These are phyloP conservation scores for Tarenaya hassleriana DNA, from an alignment of 345 rosid genomes.

Conservation along the genomic window DNA sequence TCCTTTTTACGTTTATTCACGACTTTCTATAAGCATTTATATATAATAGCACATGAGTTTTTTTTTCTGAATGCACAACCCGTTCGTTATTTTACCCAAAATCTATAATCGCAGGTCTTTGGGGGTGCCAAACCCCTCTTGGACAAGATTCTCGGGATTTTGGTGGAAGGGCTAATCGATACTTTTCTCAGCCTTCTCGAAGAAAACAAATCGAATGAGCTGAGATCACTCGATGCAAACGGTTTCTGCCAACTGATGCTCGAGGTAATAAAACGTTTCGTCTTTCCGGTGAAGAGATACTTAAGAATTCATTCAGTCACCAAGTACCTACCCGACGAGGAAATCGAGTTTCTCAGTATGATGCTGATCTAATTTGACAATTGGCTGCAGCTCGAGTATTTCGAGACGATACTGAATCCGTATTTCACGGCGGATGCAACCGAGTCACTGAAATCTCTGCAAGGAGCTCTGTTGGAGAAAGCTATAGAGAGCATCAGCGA, in stretches of 20 bases:
- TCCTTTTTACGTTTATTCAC: neutral
- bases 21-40: neutral
- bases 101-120: slow-evolving; percentile 55
- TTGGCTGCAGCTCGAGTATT: slow-evolving; percentile 89
- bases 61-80: slow-evolving; percentile 1
- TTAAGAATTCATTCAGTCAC: too few relatives aligned
- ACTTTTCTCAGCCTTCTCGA: slow-evolving; percentile 73
- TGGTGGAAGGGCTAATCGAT: slow-evolving; percentile 92
- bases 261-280: slow-evolving; percentile 55
- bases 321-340: neutral
- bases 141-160: slow-evolving; percentile 87
- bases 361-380: slow-evolving; percentile 13
- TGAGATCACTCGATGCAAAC: slow-evolving; percentile 72
- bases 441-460: slow-evolving; percentile 69
- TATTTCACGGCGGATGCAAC: slow-evolving; percentile 78
- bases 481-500: slow-evolving; percentile 73
- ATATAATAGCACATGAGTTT: neutral
- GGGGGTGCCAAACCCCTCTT: slow-evolving; percentile 90
- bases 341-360: neutral
- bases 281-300: slow-evolving; percentile 1
- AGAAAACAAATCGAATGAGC: slow-evolving; percentile 59
- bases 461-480: slow-evolving; percentile 80
- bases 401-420: slow-evolving; percentile 72
- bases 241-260: slow-evolving; percentile 99
- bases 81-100: neutral